Conservation (phyloP, 2,329 filamentous ascomycete species). For the Talaromyces albobiverticillius region DNA sequence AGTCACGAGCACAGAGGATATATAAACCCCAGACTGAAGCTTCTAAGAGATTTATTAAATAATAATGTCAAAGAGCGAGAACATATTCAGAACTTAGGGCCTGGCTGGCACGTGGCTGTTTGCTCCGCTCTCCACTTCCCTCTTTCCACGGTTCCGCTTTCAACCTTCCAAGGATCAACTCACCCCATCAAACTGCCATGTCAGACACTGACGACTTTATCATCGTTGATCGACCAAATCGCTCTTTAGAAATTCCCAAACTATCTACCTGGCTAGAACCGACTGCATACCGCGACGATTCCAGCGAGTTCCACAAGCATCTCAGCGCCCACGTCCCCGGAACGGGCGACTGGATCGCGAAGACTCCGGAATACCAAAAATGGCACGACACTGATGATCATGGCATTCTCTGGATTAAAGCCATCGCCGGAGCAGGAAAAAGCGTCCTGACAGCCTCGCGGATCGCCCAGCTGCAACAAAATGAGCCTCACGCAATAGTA, state of each 20-base stretch:
- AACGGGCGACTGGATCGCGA: slow-evolving; percentile 13
- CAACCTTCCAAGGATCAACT: too few species aligned
- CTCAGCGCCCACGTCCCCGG: slow-evolving; percentile 3
- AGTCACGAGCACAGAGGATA: too few species aligned
- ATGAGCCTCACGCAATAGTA: slow-evolving; percentile 6
- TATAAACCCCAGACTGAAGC: too few species aligned
- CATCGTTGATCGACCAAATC: not conserved
- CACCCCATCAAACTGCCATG: too few species aligned
- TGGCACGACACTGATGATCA: slow-evolving; percentile 8
- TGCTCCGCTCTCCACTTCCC: too few species aligned
- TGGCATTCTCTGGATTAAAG: slow-evolving; percentile 19
- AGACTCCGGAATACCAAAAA: slow-evolving; percentile 3
- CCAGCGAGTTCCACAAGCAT: slow-evolving; percentile 13
- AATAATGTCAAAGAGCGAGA: too few species aligned
- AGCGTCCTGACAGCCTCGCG: slow-evolving; percentile 17
- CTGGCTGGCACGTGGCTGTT: too few species aligned
- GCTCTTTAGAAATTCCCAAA: slow-evolving; percentile 1
- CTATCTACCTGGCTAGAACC: slow-evolving; percentile 14
- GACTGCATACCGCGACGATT: slow-evolving; percentile 10
- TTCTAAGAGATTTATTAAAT: too few species aligned
- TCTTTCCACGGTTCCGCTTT: too few species aligned
- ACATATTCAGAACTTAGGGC: too few species aligned
- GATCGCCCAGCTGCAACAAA: not conserved
- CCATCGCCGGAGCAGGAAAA: slow-evolving; percentile 18
- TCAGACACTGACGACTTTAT: not conserved